Conservation (phyloP, 352 stramenopile species). For the Blastocystis sp. region DNA sequence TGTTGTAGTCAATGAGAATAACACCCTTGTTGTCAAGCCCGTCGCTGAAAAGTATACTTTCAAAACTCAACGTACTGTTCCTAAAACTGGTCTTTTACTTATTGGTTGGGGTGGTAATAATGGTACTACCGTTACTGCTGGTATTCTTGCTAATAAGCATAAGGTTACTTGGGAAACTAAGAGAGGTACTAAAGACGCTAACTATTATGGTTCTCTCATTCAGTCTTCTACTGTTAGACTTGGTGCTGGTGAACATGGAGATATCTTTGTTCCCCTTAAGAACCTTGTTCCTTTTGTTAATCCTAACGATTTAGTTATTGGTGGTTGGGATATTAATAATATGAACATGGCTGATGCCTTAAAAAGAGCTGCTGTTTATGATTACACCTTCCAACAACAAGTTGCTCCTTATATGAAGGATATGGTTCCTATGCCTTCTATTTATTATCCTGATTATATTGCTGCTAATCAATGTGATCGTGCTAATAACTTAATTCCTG, state of each 20-base stretch:
- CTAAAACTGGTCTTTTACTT: constrained; percentile 77
- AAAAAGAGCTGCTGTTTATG: constrained; percentile 73
- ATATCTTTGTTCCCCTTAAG: constrained; percentile 85
- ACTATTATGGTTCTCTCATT: constrained; percentile 92
- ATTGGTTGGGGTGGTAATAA: constrained; percentile 96
- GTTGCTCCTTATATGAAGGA: constrained; percentile 82
- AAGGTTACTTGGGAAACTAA: constrained; percentile 85
- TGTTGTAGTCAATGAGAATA: constrained; percentile 47
- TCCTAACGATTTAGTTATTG: constrained; percentile 87
- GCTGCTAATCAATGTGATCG: constrained; percentile 91
- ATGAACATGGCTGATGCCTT: constrained; percentile 87
- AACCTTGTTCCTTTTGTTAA: constrained; percentile 89
- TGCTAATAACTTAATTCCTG: constrained; percentile 83
- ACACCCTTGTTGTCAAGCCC: constrained; percentile 65
- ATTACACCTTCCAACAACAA: constrained; percentile 85
- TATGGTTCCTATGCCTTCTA: constrained; percentile 77
- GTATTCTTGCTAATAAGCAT: constrained; percentile 83
- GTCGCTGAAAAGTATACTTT: constrained; percentile 76
- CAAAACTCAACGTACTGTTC: constrained; percentile 79
- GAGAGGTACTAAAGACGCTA: constrained; percentile 66
- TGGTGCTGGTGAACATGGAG: constrained; percentile 65
- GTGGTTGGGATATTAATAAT: constrained; percentile 91
- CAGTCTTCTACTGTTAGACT: constrained; percentile 85
- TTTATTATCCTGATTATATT: constrained; percentile 98
- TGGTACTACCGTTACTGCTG: constrained; percentile 71